Percentiles rank a stretch among this genome's conserved stretches.
phyloP scores from a whole-genome alignment of 192 early-diverging fungal species.

The Umbelopsis sp. region DNA sequence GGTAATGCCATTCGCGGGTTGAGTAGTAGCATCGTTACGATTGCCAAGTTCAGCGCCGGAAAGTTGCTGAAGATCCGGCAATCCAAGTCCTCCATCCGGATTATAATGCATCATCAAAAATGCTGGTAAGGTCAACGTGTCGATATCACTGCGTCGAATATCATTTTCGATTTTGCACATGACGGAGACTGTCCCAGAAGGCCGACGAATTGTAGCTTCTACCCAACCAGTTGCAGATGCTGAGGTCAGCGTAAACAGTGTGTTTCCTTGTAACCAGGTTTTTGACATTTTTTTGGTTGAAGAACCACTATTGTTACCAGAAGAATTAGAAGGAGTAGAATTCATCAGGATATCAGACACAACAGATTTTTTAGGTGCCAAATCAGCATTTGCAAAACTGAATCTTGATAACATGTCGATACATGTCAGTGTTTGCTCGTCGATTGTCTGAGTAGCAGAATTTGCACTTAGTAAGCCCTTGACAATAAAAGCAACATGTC shows the following conservation, averaged over 20 bases:
- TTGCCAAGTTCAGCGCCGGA: slow-evolving; percentile 1
- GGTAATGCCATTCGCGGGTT: background rate
- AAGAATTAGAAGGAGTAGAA: background rate
- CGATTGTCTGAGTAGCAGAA: slow-evolving; percentile 52
- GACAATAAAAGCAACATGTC: slow-evolving; percentile 82
- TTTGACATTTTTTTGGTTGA: slow-evolving; percentile 44
- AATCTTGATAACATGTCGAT: slow-evolving; percentile 93
- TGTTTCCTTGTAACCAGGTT: slow-evolving; percentile 87
- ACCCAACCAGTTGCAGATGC: slow-evolving; percentile 70
- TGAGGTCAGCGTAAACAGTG: slow-evolving; percentile 77
- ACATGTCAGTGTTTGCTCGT: slow-evolving; percentile 91
- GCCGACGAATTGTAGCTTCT: slow-evolving; percentile 81
- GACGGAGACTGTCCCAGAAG: slow-evolving; percentile 76
- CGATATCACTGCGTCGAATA: slow-evolving; percentile 49
- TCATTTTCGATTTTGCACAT: slow-evolving; percentile 71
- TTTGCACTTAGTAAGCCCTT: slow-evolving; percentile 71
- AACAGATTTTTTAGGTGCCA: slow-evolving; percentile 57
- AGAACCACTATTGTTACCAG: background rate
- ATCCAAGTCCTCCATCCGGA: slow-evolving; percentile 36
- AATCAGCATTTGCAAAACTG: slow-evolving; percentile 71
- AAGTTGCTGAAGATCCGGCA: background rate
- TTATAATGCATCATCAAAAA: slow-evolving; percentile 53
- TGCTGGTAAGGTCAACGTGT: slow-evolving; percentile 50
- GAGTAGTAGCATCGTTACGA: background rate
- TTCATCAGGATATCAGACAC: slow-evolving; percentile 58